Percentiles rank a stretch among this genome's conserved stretches.
Evolutionary conservation across 2,329 filamentous ascomycete genomes (phyloP).

Genomic region (Corynespora cassiicola): DNA sequence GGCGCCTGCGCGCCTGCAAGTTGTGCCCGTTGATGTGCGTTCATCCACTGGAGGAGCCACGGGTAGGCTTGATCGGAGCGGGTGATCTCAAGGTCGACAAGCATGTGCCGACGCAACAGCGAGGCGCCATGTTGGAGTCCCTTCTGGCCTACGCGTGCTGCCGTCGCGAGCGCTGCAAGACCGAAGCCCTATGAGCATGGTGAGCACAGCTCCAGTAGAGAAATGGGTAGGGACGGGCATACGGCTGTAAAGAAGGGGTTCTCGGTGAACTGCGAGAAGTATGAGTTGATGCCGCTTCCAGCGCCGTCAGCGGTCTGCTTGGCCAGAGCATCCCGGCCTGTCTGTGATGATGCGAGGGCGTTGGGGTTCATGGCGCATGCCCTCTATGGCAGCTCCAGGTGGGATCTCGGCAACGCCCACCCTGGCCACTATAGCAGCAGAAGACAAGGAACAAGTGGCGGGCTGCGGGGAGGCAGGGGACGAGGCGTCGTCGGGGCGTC

Average conservation of each 20-base stretch:
- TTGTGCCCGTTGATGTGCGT: conserved; percentile 74
- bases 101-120: conserved; percentile 80
- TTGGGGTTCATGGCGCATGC: conserved; percentile 49
- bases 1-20: conserved; percentile 50
- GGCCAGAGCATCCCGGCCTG: conserved; percentile 43
- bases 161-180: conserved; percentile 85
- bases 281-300: conserved; percentile 43
- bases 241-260: conserved; percentile 64
- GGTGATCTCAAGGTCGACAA: conserved; percentile 95
- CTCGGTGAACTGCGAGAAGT: conserved; percentile 53
- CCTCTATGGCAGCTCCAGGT: neutral
- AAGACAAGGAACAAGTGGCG: no score
- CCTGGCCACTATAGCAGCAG: no score
- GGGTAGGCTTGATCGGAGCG: conserved; percentile 91
- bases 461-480: no score
- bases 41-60: conserved; percentile 95
- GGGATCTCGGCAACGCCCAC: neutral
- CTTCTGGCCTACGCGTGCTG: conserved; percentile 79
- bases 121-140: conserved; percentile 75
- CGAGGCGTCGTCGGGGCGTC: no score
- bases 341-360: conserved; percentile 34
- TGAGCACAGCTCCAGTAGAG: conserved; percentile 36
- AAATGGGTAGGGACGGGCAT: conserved; percentile 55
- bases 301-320: conserved; percentile 40
- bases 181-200: conserved; percentile 72